Base-by-base conservation (phyloP, 208 protist species). In the Trypanosoma scelopori region DNA sequence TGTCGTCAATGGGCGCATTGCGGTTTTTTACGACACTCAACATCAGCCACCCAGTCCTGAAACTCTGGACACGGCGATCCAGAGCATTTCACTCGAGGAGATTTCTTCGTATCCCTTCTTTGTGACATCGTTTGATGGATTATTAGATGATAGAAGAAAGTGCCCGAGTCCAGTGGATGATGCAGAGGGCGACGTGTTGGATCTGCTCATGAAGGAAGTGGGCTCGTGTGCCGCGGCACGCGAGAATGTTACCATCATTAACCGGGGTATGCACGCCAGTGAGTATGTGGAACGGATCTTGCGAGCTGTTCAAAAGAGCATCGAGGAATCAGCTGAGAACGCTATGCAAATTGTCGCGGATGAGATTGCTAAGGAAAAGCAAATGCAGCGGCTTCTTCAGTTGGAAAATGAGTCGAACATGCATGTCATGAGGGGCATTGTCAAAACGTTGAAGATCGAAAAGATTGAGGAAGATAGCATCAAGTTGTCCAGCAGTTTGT, bases 311-410 rank as follows among this genome's bases (percentile, higher is more conserved):
- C 71, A 92, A 47, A 76, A 80, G 20, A 62, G 78, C 4, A 73
- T 92, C 48, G 77, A 85, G 35, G 57, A 72, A 22, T 80, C 76
- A 9, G 87, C 87, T 1, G 90, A 95, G 65, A 89, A 93, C 65
- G 90, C 84, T 18, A 93, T 95, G 81, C 90, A 93, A 57, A 74
- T 95, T 22, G 90, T 93, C n/a, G 87, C 90, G 0, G 90, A 95
- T 68, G 87, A 93, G 52, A 84, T 89, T 32, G 90, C 90, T 0
- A 95, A 95, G 65, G 86, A 93, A 57, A 89, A 87, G 62, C 90
- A 95, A 60, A 95, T 95, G 84, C 90, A 95, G 60, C 84, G 90
- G 16, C 75, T 95, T 46, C 79, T 95, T 20, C 90, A 93, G 51
- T 69, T 93, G 43, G 85, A 90, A 50, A 74, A 74, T 61, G 73